These are phyloP conservation scores for Tranzscheliella williamsii DNA, from an alignment of 1,284 basidiomycete species.

Conservation along the genomic window DNA sequence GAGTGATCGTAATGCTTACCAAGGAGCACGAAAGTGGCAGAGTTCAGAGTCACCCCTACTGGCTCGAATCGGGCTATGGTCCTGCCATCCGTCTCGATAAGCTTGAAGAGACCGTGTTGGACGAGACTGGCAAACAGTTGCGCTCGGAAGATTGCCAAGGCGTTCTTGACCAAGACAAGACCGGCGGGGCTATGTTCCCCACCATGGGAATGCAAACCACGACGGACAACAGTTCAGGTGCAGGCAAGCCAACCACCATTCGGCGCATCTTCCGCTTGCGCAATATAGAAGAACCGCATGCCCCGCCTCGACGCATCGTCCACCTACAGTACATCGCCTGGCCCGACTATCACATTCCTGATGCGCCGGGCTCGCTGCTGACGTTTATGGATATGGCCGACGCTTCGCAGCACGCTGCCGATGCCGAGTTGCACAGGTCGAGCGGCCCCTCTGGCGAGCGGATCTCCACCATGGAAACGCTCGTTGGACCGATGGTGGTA, in stretches of 20 bases:
- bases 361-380: constrained; percentile 46
- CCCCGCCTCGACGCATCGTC: constrained; percentile 22
- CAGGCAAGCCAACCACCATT: constrained; percentile 25
- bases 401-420: constrained; percentile 35
- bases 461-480: background rate
- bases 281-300: constrained; percentile 17
- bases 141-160: constrained; percentile 15
- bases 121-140: constrained; percentile 25
- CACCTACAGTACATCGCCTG: constrained; percentile 58
- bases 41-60: constrained; percentile 90
- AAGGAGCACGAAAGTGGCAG: constrained; percentile 84
- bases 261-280: constrained; percentile 41
- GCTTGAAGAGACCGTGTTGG: constrained; percentile 41
- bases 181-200: constrained; percentile 38
- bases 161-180: constrained; percentile 4
- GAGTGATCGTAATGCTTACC: constrained; percentile 75
- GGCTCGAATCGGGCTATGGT: constrained; percentile 78
- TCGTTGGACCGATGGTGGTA: constrained; percentile 50
- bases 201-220: constrained; percentile 8
- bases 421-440: constrained; percentile 12
- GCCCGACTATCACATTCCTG: constrained; percentile 59
- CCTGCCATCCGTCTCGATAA: constrained; percentile 26
- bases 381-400: constrained; percentile 44
- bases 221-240: background rate
- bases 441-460: background rate